Percentiles rank a stretch among this genome's conserved stretches.
These are phyloP conservation scores for Fraxinus albicans DNA, from an alignment of 305 asterid genomes.

Conservation along the genomic window DNA sequence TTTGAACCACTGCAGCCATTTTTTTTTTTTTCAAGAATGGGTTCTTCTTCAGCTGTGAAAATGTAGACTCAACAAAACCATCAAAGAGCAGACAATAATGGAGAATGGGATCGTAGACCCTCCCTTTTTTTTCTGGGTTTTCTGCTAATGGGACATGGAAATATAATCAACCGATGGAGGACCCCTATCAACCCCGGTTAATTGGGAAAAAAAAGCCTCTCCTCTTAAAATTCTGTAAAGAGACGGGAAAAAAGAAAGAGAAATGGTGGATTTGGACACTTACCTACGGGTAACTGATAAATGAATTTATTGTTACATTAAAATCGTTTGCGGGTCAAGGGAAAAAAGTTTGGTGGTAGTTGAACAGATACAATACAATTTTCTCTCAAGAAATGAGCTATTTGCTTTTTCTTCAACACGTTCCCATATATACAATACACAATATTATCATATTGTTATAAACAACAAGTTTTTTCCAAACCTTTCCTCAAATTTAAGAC, in stretches of 20 bases:
- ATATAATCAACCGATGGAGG: constrained; percentile 13
- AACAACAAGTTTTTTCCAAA: constrained; percentile 24
- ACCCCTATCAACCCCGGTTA: not conserved
- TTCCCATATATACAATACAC: not conserved
- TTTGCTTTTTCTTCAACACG: not conserved
- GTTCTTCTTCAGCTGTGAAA: not conserved
- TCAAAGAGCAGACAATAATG: not conserved
- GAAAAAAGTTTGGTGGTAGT: constrained; percentile 72
- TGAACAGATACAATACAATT: constrained; percentile 27
- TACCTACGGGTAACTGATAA: constrained; percentile 42
- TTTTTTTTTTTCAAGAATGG: not conserved
- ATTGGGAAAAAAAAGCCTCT: not conserved
- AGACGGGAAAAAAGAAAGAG: not conserved
- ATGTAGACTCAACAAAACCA: not conserved
- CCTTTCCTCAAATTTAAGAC: not conserved
- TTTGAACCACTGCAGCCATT: not conserved
- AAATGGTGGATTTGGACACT: constrained; percentile 41
- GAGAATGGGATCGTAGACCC: not conserved
- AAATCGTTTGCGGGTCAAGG: constrained; percentile 48
- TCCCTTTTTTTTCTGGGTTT: not conserved
- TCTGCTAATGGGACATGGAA: not conserved
- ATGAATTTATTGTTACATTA: constrained; percentile 48
- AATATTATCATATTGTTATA: not conserved
- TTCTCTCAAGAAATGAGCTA: constrained; percentile 14
- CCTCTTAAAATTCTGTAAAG: not conserved